A percentile compares a stretch with the other conserved stretches of the same genome.
Evolutionary conservation across 2,329 filamentous ascomycete genomes (phyloP).

Genomic region (Ceratocystis harringtonii): DNA sequence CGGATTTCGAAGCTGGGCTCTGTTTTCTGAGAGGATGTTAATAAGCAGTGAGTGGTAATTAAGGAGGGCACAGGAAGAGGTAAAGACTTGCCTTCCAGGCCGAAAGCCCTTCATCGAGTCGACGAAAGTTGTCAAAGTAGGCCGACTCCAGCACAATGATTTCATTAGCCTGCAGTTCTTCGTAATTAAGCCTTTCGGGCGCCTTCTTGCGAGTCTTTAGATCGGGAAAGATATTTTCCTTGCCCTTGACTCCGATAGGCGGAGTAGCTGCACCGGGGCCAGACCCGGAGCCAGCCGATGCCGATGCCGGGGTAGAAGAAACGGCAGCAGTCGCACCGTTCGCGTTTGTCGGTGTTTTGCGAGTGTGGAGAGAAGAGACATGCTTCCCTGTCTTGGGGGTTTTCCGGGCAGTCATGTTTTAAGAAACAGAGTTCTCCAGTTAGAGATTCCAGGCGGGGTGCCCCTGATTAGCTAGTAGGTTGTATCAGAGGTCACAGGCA

Average conservation of each 20-base stretch:
- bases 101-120: slow-evolving; percentile 51
- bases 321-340: too few relatives aligned
- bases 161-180: slow-evolving; percentile 76
- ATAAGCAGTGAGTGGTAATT: slow-evolving; percentile 16
- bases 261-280: not conserved
- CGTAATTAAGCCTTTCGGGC: slow-evolving; percentile 48
- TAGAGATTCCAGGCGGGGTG: not conserved
- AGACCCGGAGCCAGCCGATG: not conserved
- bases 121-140: slow-evolving; percentile 75
- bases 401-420: slow-evolving; percentile 37
- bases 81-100: slow-evolving; percentile 62
- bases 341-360: not conserved
- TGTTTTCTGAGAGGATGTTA: slow-evolving; percentile 41
- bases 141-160: slow-evolving; percentile 74
- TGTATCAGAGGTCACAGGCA: not conserved
- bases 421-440: not conserved
- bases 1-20: slow-evolving; percentile 71
- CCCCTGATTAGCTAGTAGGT: not conserved
- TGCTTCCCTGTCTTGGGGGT: slow-evolving; percentile 28
- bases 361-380: not conserved
- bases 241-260: not conserved
- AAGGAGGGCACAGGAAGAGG: slow-evolving; percentile 9
- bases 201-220: slow-evolving; percentile 31
- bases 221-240: slow-evolving; percentile 30
- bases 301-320: not conserved